A percentile compares a stretch with the other conserved stretches of the same genome.
Evolutionary conservation across 2,329 filamentous ascomycete genomes (phyloP).

Genomic region (Chaetomiaceae sp.): DNA sequence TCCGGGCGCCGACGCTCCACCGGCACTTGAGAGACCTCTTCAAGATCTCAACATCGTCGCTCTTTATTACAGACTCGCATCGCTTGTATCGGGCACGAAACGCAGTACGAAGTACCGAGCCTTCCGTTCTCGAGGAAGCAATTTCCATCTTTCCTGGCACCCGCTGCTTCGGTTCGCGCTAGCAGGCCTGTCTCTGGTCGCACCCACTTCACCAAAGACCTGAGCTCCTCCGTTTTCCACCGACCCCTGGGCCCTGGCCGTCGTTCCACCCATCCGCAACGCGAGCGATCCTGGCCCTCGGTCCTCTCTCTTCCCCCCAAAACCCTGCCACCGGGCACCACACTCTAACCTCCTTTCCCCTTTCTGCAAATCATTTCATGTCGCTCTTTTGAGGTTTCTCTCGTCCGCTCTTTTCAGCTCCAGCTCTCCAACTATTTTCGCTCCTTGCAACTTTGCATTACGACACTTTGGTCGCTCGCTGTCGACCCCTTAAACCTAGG

Average conservation of each 20-base stretch:
- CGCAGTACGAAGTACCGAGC: background rate
- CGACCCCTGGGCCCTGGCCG: slow-evolving; percentile 10
- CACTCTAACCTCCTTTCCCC: slow-evolving; percentile 24
- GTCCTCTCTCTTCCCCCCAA: slow-evolving; percentile 15
- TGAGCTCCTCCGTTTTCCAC: slow-evolving; percentile 17
- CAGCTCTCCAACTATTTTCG: slow-evolving; percentile 17
- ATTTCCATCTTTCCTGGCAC: slow-evolving; percentile 16
- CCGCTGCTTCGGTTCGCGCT: slow-evolving; percentile 24
- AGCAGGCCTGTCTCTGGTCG: slow-evolving; percentile 19
- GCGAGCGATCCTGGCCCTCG: slow-evolving; percentile 17
- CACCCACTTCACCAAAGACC: slow-evolving; percentile 1
- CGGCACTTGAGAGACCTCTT: too few species aligned
- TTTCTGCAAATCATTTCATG: slow-evolving; percentile 29
- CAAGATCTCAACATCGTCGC: background rate
- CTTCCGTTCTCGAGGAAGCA: slow-evolving; percentile 1
- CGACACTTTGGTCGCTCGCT: slow-evolving; percentile 15
- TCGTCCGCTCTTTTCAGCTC: slow-evolving; percentile 26
- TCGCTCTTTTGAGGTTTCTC: slow-evolving; percentile 26
- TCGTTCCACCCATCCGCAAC: slow-evolving; percentile 22
- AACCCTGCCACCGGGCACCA: slow-evolving; percentile 19
- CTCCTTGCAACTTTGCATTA: slow-evolving; percentile 15
- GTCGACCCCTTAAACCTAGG: slow-evolving; percentile 10
- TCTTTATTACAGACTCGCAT: slow-evolving; percentile 8
- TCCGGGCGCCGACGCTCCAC: too few species aligned
- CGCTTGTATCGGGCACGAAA: background rate